These are phyloP conservation scores for Carex scoparia DNA, from an alignment of 176 grass and related monocot genomes.

Conservation along the genomic window DNA sequence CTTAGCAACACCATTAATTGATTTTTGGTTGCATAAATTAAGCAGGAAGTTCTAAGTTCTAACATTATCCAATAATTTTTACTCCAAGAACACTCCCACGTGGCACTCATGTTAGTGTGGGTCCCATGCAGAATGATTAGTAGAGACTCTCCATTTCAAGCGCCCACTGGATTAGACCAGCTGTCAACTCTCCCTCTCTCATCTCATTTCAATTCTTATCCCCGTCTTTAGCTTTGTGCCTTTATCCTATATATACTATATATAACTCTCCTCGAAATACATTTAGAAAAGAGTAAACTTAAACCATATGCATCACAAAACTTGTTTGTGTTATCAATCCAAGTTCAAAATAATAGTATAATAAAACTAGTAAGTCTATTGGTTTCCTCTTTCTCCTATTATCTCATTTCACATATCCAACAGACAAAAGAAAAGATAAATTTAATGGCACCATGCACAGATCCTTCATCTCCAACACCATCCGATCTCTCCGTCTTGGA, in stretches of 20 bases:
- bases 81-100: constrained; percentile 36
- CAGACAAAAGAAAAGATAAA: background rate
- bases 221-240: background rate
- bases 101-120: constrained; percentile 43
- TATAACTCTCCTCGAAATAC: constrained; percentile 7
- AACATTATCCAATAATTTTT: constrained; percentile 25
- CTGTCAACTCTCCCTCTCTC: constrained; percentile 10
- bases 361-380: background rate
- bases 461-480: constrained; percentile 5
- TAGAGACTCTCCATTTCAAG: constrained; percentile 9
- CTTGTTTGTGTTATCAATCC: background rate
- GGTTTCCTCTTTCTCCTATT: background rate
- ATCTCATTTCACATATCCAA: background rate
- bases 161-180: constrained; percentile 1
- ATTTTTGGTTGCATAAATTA: background rate
- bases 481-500: constrained; percentile 38
- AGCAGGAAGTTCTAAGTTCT: constrained; percentile 17
- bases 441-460: constrained; percentile 53
- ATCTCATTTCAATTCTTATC: constrained; percentile 19
- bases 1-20: background rate
- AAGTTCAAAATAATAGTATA: background rate
- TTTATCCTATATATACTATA: background rate
- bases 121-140: constrained; percentile 21
- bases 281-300: constrained; percentile 2
- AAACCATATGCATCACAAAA: background rate